Evolutionary conservation across 2,329 filamentous ascomycete species (phyloP), one percentile per base, ranked within the genome.

Genomic region (Cadophora sp.): DNA sequence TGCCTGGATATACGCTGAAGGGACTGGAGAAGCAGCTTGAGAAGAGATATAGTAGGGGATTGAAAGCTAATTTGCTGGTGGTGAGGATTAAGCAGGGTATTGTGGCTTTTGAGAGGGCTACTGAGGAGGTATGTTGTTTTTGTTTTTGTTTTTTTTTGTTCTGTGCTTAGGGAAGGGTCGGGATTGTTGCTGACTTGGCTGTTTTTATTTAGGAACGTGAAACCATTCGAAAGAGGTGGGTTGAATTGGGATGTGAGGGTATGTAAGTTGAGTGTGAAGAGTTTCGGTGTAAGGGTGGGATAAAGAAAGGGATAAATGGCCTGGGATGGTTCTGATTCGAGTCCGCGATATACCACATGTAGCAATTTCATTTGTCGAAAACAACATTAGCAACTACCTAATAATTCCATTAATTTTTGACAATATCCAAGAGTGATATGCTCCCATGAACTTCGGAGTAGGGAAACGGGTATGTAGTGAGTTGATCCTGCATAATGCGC

Each of bases 71-170:
- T 50, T 39, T 74, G 41, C 48, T 74, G 13, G 63, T 67, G 8
- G 66, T 71, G 24, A 66, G 73, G 55, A 51, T 74, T 33, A 70
- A 64, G 50, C 72, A 74, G 67, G 68, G 68, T 13, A 59, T 74
- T 18, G 47, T 61, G n/a, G 72, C 73, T 14, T 75, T 73, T 36
- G 75, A 74, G 47, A 73, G 77, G 55, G 70, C 66, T 27, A 79
- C 78, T 36, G 69, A 78, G 14, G 78, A 81, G 30, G 78, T 58
- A 58, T 22, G 53, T 58, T 24, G 20, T 58, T 41, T 41, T 39
- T 58, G n/a, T 43, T 16, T 58, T 41, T 41, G 22, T 58, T 7
- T 43, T 16, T 14, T 2, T 16, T 9, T 7, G 16, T 58, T 8
- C n/a, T 30, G 27, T 4, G 27, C 27, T 30, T 30, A 30, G 27